These are phyloP conservation scores for Phaeosphaeriaceae sp. DNA, from an alignment of 2,329 filamentous ascomycete species.

Conservation along the genomic window DNA sequence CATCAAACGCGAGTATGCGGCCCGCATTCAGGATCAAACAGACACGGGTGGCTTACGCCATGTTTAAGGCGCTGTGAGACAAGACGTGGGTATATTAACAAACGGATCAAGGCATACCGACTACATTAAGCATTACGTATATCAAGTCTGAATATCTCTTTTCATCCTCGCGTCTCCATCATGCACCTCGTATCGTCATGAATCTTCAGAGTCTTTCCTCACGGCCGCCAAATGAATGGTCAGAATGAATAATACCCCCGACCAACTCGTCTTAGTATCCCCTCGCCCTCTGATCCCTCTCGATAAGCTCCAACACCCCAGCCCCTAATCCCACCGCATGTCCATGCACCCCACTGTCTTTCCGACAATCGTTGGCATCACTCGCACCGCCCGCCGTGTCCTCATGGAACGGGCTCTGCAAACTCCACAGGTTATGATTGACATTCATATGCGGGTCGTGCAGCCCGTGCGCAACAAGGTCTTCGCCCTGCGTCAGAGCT, in stretches of 20 bases:
- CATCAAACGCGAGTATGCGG: not conserved
- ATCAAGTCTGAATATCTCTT: not conserved
- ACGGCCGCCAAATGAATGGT: too few relatives aligned
- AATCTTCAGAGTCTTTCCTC: not conserved
- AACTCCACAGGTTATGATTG: constrained; percentile 31
- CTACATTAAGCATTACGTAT: not conserved
- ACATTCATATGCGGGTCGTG: constrained; percentile 16
- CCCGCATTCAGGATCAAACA: not conserved
- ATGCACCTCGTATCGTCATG: not conserved
- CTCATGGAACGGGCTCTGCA: constrained; percentile 36
- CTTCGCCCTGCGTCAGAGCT: constrained; percentile 7
- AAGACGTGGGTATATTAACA: not conserved
- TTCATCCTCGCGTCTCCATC: not conserved
- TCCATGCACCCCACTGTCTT: constrained; percentile 10
- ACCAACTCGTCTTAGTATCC: constrained; percentile 13
- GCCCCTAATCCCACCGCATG: constrained; percentile 17
- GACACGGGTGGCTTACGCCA: not conserved
- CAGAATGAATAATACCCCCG: not conserved
- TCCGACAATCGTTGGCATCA: constrained; percentile 6
- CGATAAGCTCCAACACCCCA: constrained; percentile 29
- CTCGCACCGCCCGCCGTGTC: constrained; percentile 26
- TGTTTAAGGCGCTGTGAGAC: not conserved
- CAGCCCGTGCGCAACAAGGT: constrained; percentile 18
- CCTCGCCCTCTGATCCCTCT: constrained; percentile 24
- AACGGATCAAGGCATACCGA: not conserved